phyloP scores from a whole-genome alignment of 1,284 basidiomycete genomes.

The Apiotrichum siamense region DNA sequence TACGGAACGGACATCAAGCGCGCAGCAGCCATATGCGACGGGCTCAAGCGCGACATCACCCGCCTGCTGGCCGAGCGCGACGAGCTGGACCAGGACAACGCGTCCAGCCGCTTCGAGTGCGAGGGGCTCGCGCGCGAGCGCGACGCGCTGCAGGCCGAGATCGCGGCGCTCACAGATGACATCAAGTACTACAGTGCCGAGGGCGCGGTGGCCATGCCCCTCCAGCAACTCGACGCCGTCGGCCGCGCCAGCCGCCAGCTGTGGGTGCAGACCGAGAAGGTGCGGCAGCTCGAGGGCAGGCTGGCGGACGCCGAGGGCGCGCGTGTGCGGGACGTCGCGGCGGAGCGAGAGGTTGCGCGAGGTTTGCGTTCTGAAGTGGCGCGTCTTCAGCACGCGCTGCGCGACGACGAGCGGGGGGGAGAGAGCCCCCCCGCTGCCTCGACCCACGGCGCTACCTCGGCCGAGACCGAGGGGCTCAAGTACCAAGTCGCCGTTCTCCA shows the following conservation, averaged over 20 bases:
- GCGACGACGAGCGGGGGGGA: too few relatives aligned
- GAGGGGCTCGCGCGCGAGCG: slow-evolving; percentile 9
- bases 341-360: slow-evolving; percentile 14
- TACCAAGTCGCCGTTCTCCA: slow-evolving; percentile 17
- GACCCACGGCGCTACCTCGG: not conserved
- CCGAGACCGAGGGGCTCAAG: not conserved
- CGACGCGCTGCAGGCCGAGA: slow-evolving; percentile 18
- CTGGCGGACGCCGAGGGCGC: slow-evolving; percentile 7
- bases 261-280: slow-evolving; percentile 24
- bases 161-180: slow-evolving; percentile 9
- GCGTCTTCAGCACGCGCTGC: too few relatives aligned
- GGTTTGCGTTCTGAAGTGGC: not conserved
- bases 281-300: slow-evolving; percentile 7
- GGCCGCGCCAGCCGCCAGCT: slow-evolving; percentile 24
- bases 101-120: slow-evolving; percentile 4
- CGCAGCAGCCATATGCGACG: slow-evolving; percentile 14
- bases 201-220: not conserved
- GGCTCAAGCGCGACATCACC: slow-evolving; percentile 12
- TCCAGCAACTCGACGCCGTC: slow-evolving; percentile 15
- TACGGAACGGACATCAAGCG: slow-evolving; percentile 8
- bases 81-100: not conserved
- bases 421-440: too few relatives aligned
- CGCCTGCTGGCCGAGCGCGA: slow-evolving; percentile 9
- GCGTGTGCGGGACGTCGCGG: slow-evolving; percentile 11
- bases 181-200: slow-evolving; percentile 7